Base-by-base conservation (phyloP, 2,329 filamentous ascomycete genomes). In the Acrocalymma vagum region DNA sequence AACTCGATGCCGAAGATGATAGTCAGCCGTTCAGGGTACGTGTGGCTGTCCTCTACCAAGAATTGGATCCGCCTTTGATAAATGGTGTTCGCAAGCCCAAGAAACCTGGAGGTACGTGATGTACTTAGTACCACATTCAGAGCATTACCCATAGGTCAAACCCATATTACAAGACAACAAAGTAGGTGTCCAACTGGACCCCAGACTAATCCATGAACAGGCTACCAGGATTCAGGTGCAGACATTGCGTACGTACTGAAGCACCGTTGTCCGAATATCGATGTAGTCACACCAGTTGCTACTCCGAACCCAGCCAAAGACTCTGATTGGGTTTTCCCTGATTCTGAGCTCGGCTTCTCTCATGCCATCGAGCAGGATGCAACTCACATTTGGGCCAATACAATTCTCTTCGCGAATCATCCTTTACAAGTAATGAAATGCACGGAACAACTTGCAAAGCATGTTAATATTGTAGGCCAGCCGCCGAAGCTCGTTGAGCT, bases 321-420 rank as follows among this genome's bases (percentile, higher is more conserved):
- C 44, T 91, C 95, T 41, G 96, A 96, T 43, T 92, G 96, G 77
- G 90, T 90, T 20, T 91, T 87, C 6, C 74, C 96, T 45, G 91
- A 96, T 67, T 86, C 93, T 42, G 90, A 96, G 77, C 83, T 84
- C 42, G 91, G 92, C 0, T 96, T 89, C 73, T 94, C 96, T 88
- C 93, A 95, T 82, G 95, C 90, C 72, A 93, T 94, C 77, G 89
- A 95, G 58, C 80, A 93, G 17, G 88, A 90, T 25, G 92, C 72
- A 0, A 79, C 72, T 1, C 70, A 75, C 47, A 55, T 79, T 3
- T 79, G 76, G 75, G 74, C 75, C 1, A 80, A 80, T 46, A 80
- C 77, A 0, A 73, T 79, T 26, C 54, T 79, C 1, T 80, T 79
- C 48, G 65, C 69, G 0, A 65, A 67, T 0, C 77, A 80, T 53